These are phyloP conservation scores for Lactarius psammicola DNA, from an alignment of 768 basidiomycete genomes.

Conservation along the genomic window DNA sequence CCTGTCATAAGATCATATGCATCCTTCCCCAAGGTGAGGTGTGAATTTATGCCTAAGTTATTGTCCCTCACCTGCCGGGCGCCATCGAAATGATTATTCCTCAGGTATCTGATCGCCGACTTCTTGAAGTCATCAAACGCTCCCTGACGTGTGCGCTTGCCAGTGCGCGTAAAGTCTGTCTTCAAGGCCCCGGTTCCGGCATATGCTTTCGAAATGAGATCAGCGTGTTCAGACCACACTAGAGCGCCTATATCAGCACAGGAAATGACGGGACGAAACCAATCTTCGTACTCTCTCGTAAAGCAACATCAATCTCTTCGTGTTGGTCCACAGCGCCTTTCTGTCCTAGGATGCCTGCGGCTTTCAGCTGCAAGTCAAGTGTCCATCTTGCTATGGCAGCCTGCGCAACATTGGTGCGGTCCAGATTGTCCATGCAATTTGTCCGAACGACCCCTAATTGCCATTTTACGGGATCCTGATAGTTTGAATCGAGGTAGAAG, in stretches of 20 bases:
- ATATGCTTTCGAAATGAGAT: constrained; percentile 86
- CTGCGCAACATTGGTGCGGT: constrained; percentile 96
- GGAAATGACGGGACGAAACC: not conserved
- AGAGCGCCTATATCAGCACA: constrained; percentile 18
- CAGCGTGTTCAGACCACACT: constrained; percentile 99
- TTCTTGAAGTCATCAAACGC: constrained; percentile 83
- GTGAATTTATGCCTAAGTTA: not conserved
- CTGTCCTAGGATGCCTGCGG: constrained; percentile 66
- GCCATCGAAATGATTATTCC: constrained; percentile 97
- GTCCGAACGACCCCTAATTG: constrained; percentile 85
- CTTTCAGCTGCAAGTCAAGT: constrained; percentile 72
- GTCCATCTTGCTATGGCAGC: constrained; percentile 86
- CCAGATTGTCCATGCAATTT: constrained; percentile 97
- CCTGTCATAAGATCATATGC: constrained; percentile 95
- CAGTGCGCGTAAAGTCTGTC: constrained; percentile 94
- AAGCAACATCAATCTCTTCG: constrained; percentile 72
- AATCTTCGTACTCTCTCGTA: constrained; percentile 74
- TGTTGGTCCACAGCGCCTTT: constrained; percentile 81
- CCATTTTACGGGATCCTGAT: constrained; percentile 47
- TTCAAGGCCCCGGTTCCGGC: constrained; percentile 95
- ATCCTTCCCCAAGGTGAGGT: constrained; percentile 50
- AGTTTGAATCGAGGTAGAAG: constrained; percentile 63
- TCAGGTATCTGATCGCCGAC: constrained; percentile 79
- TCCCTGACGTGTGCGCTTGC: constrained; percentile 81
- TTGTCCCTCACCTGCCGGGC: constrained; percentile 63